Evolutionary conservation across 2,329 filamentous ascomycete species (phyloP).

Genomic region (Penicillium palitans): DNA sequence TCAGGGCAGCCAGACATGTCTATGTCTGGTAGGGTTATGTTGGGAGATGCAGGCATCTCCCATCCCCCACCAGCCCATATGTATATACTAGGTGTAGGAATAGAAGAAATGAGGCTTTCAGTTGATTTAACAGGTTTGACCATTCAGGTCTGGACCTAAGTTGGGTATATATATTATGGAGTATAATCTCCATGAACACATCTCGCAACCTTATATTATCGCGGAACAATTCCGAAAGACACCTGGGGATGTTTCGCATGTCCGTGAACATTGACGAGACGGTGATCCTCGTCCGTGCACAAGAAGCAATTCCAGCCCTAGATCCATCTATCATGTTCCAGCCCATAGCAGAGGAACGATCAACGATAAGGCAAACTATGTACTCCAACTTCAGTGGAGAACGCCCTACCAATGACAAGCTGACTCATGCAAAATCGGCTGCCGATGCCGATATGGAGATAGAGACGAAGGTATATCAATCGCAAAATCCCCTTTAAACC

Average conservation of each 20-base stretch:
- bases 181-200: background rate
- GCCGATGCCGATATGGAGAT: background rate
- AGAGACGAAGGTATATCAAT: slow-evolving; percentile 6
- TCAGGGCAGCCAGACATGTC: background rate
- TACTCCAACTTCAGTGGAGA: slow-evolving; percentile 7
- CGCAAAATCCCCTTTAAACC: background rate
- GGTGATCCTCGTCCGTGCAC: background rate
- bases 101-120: background rate
- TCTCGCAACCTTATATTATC: background rate
- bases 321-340: background rate
- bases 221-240: background rate
- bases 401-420: slow-evolving; percentile 25
- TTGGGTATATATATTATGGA: too few species aligned
- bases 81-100: slow-evolving; percentile 16
- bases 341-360: background rate
- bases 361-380: background rate
- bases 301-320: background rate
- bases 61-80: slow-evolving; percentile 9
- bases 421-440: slow-evolving; percentile 17
- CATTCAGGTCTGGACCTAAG: background rate
- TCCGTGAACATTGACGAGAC: background rate
- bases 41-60: slow-evolving; percentile 24
- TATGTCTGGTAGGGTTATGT: background rate
- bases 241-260: background rate
- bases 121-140: background rate